Base-by-base conservation (phyloP, 129 eudicot genomes). In the Flaveria sonorensis region DNA sequence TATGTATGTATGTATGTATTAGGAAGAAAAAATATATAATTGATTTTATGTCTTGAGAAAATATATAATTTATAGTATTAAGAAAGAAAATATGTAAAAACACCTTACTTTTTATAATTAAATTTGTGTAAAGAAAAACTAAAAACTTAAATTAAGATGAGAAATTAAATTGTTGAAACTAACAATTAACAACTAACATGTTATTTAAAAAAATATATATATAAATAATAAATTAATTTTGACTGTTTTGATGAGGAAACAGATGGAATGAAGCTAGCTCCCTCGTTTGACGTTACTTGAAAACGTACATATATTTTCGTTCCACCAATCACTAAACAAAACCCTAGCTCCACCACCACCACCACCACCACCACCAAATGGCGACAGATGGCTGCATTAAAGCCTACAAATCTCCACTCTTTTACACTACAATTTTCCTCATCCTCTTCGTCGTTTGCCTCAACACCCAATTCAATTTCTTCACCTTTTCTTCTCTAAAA, bases 391-490 rank as follows among this genome's bases (percentile, higher is more conserved):
- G 79, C 62, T 28, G 39, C 23, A 78, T 69, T 43, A 79, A 46
- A 2, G 36, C 73, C 67, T 73, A 68, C 64, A 82, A 39, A 40
- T 75, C 80, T 60, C 68, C 71, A 21, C 26, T 83, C 18, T 43
- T 79, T 2, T 84, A 76, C 82, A 74, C 84, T 39, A 50, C 83
- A 21, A 24, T 84, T 39, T 84, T 87, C 46, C 72, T 84, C 50
- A 7, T 87, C 52, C 71, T 87, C 77, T 81, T 87, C 50, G 67
- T 78, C 66, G 70, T 47, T 74, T 87, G 82, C 78, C 82, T 87
- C 70, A 78, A 81, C 47, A 56, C 82, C 47, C 82, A 84, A 24
- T 87, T 87, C 73, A 56, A 60, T 19, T 66, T 87, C 73, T 43
- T 84, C 60, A 62, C 82, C 0, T 84, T 81, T 60, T 74, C 85